Evolutionary conservation across 2,329 filamentous ascomycete species (phyloP).

Genomic region (Xylaria sp.): DNA sequence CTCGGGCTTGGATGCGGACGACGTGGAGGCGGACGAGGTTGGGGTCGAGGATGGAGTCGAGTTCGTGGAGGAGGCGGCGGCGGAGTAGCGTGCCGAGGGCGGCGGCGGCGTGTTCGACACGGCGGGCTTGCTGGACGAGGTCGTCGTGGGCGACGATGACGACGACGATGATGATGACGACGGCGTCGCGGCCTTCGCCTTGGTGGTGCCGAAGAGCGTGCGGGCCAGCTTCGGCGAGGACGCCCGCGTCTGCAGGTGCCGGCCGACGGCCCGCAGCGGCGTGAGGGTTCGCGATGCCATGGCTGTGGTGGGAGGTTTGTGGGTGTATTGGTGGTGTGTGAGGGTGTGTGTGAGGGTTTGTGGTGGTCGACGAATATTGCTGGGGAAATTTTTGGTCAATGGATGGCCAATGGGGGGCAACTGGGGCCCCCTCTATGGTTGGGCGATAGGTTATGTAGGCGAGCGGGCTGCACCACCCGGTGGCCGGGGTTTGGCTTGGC

Average conservation of each 20-base stretch:
- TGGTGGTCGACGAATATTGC: not conserved
- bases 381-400: too few relatives aligned
- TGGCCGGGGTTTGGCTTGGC: too few relatives aligned
- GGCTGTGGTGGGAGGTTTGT: constrained; percentile 5
- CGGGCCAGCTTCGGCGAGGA: not conserved
- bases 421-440: too few relatives aligned
- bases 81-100: constrained; percentile 16
- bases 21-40: constrained; percentile 10
- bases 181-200: constrained; percentile 16
- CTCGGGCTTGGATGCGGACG: constrained; percentile 17
- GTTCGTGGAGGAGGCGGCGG: constrained; percentile 4
- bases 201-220: constrained; percentile 20
- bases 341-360: not conserved
- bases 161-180: not conserved
- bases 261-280: constrained; percentile 26
- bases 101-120: not conserved
- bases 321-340: not conserved
- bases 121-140: not conserved
- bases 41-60: constrained; percentile 15
- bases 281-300: constrained; percentile 31
- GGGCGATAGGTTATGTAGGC: too few relatives aligned
- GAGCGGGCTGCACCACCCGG: too few relatives aligned
- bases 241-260: not conserved
- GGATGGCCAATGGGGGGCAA: too few relatives aligned
- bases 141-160: constrained; percentile 15